Percentiles rank a stretch among this genome's conserved stretches.
These are phyloP conservation scores for Exophiala xenobiotica DNA, from an alignment of 2,329 filamentous ascomycete genomes.

Conservation along the genomic window DNA sequence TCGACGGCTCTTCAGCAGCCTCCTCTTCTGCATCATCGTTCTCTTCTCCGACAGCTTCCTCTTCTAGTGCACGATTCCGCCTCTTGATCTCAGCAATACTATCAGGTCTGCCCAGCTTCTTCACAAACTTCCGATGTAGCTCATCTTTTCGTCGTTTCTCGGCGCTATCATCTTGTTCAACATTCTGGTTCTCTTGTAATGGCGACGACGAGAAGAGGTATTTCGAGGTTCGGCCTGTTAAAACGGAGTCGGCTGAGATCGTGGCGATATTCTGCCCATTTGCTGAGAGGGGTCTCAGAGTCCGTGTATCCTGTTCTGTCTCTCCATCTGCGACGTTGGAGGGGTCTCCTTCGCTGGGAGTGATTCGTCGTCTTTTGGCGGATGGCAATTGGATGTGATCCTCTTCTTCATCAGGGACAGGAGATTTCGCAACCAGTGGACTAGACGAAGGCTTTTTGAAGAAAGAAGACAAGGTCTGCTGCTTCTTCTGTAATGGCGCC, in stretches of 20 bases:
- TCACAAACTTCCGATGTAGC: conserved; percentile 81
- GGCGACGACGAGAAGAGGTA: conserved; percentile 59
- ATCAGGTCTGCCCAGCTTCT: conserved; percentile 83
- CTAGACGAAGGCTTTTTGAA: conserved; percentile 19
- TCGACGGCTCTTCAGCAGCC: conserved; percentile 51
- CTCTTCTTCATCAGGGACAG: conserved; percentile 35
- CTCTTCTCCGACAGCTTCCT: conserved; percentile 53
- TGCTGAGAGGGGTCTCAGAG: conserved; percentile 18
- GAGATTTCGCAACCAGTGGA: conserved; percentile 1
- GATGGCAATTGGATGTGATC: conserved; percentile 42
- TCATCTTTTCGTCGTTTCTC: conserved; percentile 63
- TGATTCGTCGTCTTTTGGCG: conserved; percentile 41
- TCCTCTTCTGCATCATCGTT: conserved; percentile 61
- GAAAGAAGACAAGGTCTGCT: conserved; percentile 39
- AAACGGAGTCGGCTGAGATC: conserved; percentile 19
- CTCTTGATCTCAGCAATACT: conserved; percentile 69
- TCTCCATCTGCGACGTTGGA: conserved; percentile 23
- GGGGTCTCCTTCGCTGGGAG: conserved; percentile 29
- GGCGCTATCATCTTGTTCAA: conserved; percentile 42
- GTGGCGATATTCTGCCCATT: conserved; percentile 15
- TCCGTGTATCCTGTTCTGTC: conserved; percentile 7
- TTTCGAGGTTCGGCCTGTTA: conserved; percentile 54
- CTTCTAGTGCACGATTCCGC: conserved; percentile 54
- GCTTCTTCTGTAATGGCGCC: conserved; percentile 45
- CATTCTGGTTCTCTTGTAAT: conserved; percentile 38